Base-by-base conservation (phyloP, 768 basidiomycete species). In the Fistulinella prunicolor region DNA sequence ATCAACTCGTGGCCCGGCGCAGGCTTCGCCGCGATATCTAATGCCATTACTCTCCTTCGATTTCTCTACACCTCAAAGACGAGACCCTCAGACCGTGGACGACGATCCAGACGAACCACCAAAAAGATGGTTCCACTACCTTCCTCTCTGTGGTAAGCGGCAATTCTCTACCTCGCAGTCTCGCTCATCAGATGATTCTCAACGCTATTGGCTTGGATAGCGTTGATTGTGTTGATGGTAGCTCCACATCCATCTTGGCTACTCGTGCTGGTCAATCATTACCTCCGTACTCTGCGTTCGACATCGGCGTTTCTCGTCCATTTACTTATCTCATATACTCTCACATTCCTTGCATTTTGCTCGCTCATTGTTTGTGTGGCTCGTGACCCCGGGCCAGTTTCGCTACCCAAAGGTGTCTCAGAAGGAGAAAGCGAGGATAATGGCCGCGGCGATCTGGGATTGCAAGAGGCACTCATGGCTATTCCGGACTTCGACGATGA, bases 161-260 rank as follows among this genome's bases (percentile, higher is more conserved):
- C 21, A 10, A 42, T 20, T 23, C 30, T 19, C 43, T 38, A 13
- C 9, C 32, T n/a, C n/a, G n/a, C 12, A 13, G 32, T 5, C 12
- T 6, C 32, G 16, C 12, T 12, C 9, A 16, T 4, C 32, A n/a
- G n/a, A n/a, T n/a, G n/a, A 42, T 38, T 36, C 43, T 49, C 47
- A 57, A 32, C 29, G 23, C 42, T 36, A 44, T 38, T 26, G 44
- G 3, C 28, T 26, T 46, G 13, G 41, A 29, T 50, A 81, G 81
- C 66, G 14, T 65, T 79, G 14, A 57, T 89, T 22, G 43, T 74
- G 20, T 64, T 89, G 34, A 78, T 90, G 43, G 62, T 89, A 4
- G 76, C 79, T 8, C 88, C 89, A 9, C 89, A 89, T 30, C 87
- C 87, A 1, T 89, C 89, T 6, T 69, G 83, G 57, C 68, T 90